These are phyloP conservation scores for Aspergillus carlsbadensis DNA, from an alignment of 495 filamentous ascomycete species.

Conservation along the genomic window DNA sequence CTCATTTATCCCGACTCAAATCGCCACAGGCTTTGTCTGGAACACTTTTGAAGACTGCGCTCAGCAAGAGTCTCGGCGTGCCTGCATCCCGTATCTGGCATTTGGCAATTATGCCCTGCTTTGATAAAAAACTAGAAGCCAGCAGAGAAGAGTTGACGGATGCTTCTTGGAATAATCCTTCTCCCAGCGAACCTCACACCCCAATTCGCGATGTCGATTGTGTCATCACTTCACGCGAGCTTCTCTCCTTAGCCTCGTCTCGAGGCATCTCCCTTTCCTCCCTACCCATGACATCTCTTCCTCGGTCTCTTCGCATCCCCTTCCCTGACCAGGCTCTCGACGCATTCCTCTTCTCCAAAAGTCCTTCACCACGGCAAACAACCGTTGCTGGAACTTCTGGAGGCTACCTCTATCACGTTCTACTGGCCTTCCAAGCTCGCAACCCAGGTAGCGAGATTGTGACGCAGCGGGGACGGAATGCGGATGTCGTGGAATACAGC, in stretches of 20 bases:
- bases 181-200: conserved; percentile 32
- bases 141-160: conserved; percentile 90
- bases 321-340: conserved; percentile 74
- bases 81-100: conserved; percentile 86
- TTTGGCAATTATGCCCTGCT: conserved; percentile 94
- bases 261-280: conserved; percentile 69
- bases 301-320: conserved; percentile 27
- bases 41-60: conserved; percentile 79
- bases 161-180: conserved; percentile 58
- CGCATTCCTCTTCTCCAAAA: conserved; percentile 62
- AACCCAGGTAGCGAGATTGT: conserved; percentile 67
- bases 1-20: conserved; percentile 87
- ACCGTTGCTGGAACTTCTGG: conserved; percentile 72
- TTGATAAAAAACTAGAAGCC: conserved; percentile 98
- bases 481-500: conserved; percentile 82
- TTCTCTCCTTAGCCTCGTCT: conserved; percentile 81
- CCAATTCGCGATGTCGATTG: conserved; percentile 90
- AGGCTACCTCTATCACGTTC: conserved; percentile 81
- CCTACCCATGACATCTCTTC: conserved; percentile 58
- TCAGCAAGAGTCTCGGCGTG: conserved; percentile 69
- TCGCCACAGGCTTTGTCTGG: conserved; percentile 91
- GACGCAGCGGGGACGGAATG: conserved; percentile 76
- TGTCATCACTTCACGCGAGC: conserved; percentile 92
- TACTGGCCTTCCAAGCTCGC: conserved; percentile 65
- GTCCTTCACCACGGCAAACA: conserved; percentile 25